Evolutionary conservation across 2,329 filamentous ascomycete species (phyloP), one percentile per base, ranked within the genome.

Genomic region (Arthrobotrys pseudoclavata): DNA sequence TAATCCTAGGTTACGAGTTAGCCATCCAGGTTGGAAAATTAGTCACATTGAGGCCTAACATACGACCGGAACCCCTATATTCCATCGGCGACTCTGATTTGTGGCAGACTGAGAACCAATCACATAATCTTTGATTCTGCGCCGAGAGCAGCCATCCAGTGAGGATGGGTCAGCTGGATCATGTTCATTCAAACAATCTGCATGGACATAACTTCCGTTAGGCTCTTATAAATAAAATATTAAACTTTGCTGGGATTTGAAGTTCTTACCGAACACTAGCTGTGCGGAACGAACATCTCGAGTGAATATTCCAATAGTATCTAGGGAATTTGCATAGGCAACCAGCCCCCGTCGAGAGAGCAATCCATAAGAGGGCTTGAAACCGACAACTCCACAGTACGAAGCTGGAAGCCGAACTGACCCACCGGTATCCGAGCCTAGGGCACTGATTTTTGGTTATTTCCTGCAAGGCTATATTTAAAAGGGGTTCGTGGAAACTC

Each of bases 401-500:
- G 94, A 92, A 13, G 94, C 94, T 0, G 94, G 94, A 60, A 97
- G 87, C 74, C 94, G 88, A 60, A 97, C 91, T 0, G 92, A 96
- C 13, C 94, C 94, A 79, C 94, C 94, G 0, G 94, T 99, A 83
- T 99, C 96, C 20, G 96, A 98, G 18, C 96, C 96, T 29, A 99
- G 85, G 6, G 94, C 94, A 42, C 87, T 87, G 34, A 4, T 26
- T 10, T 40, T 75, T 45, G 62, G 24, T 22, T n/a, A 31, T 79
- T 9, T 45, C 9, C 37, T 22, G 18, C 6, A 1, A 4, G n/a
- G 4, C 18, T 20, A 20, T 7, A 45, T 20, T 4, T 12, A 7
- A 40, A n/a, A 12, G 12, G 2, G 37, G 7, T 31, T 7, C 12
- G 1, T 15, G 4, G 4, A 7, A 45, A n/a, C 4, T 45, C 15